These are phyloP conservation scores for Camelina sativa DNA, from an alignment of 345 rosid species.

Conservation along the genomic window DNA sequence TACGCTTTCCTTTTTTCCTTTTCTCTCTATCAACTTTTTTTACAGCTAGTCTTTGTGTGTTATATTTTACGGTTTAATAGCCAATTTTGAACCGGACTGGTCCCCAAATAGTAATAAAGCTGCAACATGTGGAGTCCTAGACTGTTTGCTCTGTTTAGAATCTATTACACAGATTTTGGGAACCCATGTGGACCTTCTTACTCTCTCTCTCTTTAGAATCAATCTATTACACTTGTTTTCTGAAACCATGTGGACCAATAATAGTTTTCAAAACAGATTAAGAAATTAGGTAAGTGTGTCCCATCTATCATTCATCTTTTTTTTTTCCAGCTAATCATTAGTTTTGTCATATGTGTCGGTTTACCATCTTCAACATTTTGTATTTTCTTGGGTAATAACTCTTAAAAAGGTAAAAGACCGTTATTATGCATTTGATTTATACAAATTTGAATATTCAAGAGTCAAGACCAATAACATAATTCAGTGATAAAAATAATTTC, in stretches of 20 bases:
- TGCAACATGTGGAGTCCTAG: too few species aligned
- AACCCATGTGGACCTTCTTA: conserved; percentile 11
- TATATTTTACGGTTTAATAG: not conserved
- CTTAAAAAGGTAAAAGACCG: not conserved
- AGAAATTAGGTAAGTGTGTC: not conserved
- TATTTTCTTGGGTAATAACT: too few species aligned
- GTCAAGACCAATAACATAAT: not conserved
- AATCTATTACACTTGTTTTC: not conserved
- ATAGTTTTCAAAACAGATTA: not conserved
- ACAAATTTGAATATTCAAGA: not conserved
- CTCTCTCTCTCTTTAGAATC: not conserved
- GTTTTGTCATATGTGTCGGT: conserved; percentile 7
- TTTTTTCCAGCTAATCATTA: conserved; percentile 14
- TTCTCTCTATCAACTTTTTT: too few species aligned
- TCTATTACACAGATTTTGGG: not conserved
- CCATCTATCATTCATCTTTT: not conserved
- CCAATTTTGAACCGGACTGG: not conserved
- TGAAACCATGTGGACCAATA: conserved; percentile 18
- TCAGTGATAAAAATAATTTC: not conserved
- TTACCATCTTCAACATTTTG: not conserved
- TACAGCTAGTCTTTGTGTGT: not conserved
- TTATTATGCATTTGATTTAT: not conserved
- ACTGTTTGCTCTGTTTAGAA: not conserved
- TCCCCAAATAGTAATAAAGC: not conserved
- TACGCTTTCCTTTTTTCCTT: conserved; percentile 11